Evolutionary conservation across 2,329 filamentous ascomycete genomes (phyloP).

Genomic region (Fusarium neocosmosporiellum): DNA sequence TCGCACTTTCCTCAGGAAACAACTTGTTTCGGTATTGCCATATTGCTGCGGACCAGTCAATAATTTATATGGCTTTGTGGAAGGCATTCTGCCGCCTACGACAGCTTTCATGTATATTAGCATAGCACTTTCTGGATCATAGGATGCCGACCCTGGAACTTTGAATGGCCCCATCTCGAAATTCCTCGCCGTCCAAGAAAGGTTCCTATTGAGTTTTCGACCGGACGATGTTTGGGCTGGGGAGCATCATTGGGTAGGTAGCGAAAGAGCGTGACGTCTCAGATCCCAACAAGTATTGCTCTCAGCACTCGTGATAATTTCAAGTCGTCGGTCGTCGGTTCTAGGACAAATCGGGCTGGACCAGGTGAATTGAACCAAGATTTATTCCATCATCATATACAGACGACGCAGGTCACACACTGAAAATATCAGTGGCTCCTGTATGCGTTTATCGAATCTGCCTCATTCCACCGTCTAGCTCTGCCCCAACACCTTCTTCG

Average conservation of each 20-base stretch:
- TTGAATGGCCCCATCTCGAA: not conserved
- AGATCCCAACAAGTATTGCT: not conserved
- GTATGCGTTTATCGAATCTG: constrained; percentile 17
- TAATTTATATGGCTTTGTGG: not conserved
- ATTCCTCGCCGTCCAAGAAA: not conserved
- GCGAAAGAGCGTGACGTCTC: not conserved
- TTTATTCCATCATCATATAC: constrained; percentile 41
- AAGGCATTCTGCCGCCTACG: not conserved
- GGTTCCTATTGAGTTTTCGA: not conserved
- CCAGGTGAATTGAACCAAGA: constrained; percentile 20
- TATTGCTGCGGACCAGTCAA: not conserved
- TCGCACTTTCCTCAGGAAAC: not conserved
- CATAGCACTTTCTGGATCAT: not conserved
- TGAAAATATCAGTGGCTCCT: constrained; percentile 8
- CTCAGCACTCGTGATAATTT: not conserved
- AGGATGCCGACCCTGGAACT: not conserved
- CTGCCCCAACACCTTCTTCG: constrained; percentile 66
- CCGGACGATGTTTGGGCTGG: not conserved
- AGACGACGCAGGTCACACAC: constrained; percentile 16
- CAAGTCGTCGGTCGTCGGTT: not conserved
- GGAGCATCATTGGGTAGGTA: not conserved
- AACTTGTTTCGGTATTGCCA: not conserved
- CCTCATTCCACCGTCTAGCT: constrained; percentile 32
- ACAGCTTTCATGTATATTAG: not conserved
- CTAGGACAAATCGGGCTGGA: not conserved